phyloP scores from a whole-genome alignment of 2,329 filamentous ascomycete genomes.

The Calonectria henricotiae region DNA sequence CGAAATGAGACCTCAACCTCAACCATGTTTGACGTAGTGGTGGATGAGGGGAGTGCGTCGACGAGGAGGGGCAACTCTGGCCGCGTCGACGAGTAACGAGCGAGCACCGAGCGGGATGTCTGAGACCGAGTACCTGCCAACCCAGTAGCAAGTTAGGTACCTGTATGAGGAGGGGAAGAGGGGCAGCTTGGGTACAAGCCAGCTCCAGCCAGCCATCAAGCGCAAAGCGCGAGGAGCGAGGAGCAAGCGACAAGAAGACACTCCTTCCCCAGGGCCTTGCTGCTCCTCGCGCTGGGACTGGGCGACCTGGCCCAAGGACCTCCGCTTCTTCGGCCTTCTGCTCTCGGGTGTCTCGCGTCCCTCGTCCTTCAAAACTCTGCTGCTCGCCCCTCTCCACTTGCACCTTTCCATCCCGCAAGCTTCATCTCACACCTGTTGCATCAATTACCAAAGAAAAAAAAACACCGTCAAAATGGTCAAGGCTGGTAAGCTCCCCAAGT shows the following conservation, averaged over 20 bases:
- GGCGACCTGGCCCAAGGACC: slow-evolving; percentile 42
- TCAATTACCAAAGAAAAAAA: slow-evolving; percentile 47
- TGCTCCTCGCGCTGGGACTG: slow-evolving; percentile 39
- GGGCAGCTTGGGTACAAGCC: slow-evolving; percentile 24
- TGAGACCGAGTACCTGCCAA: slow-evolving; percentile 14
- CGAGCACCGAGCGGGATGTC: slow-evolving; percentile 12
- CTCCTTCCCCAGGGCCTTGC: slow-evolving; percentile 23
- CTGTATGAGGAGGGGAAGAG: slow-evolving; percentile 8
- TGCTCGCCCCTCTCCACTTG: slow-evolving; percentile 49
- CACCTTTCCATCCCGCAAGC: slow-evolving; percentile 44
- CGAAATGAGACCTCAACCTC: slow-evolving; percentile 8
- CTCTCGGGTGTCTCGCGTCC: slow-evolving; percentile 23
- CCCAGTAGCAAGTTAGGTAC: not conserved
- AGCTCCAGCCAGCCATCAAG: slow-evolving; percentile 25
- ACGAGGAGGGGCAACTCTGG: slow-evolving; percentile 21
- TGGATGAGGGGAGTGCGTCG: slow-evolving; percentile 18
- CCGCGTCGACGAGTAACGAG: slow-evolving; percentile 18
- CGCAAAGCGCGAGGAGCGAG: slow-evolving; percentile 29
- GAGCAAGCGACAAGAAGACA: not conserved
- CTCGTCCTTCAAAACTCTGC: slow-evolving; percentile 50
- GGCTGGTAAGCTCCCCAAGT: slow-evolving; percentile 78
- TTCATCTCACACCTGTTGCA: slow-evolving; percentile 39
- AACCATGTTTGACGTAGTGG: slow-evolving; percentile 2
- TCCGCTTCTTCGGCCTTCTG: slow-evolving; percentile 39
- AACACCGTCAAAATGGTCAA: slow-evolving; percentile 93